phyloP scores from a whole-genome alignment of 495 filamentous ascomycete species.

The Neurospora terricola region DNA sequence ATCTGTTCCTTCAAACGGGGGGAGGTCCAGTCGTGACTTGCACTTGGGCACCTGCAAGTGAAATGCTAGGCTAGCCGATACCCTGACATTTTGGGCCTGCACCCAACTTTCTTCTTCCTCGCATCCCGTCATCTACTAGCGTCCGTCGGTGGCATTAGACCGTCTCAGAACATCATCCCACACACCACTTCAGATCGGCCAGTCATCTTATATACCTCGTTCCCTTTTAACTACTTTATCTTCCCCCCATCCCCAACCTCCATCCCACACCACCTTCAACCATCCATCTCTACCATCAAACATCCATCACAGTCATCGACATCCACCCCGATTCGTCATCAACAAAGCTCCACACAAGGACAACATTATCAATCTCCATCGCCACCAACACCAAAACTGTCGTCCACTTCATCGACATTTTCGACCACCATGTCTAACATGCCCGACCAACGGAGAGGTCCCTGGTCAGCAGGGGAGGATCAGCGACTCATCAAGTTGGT shows the following conservation, averaged over 20 bases:
- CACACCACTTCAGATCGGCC: background rate
- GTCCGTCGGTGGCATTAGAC: background rate
- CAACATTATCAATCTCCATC: background rate
- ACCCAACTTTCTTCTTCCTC: background rate
- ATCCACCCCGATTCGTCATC: background rate
- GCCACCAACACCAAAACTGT: background rate
- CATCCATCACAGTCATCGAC: background rate
- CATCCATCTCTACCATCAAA: background rate
- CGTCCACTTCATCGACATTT: background rate
- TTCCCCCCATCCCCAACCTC: background rate
- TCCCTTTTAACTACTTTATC: background rate
- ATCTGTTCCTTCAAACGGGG: background rate
- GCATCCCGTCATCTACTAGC: background rate
- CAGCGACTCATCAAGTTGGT: conserved; percentile 61
- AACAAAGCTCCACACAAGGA: background rate
- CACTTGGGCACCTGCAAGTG: background rate
- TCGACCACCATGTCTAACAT: background rate
- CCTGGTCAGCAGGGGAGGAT: conserved; percentile 84
- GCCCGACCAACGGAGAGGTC: conserved; percentile 39
- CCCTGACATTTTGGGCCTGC: background rate
- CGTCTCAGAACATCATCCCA: background rate
- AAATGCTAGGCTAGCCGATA: background rate
- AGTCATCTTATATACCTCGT: background rate
- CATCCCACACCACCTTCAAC: background rate
- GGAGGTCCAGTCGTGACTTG: background rate